These are phyloP conservation scores for Moricandia moricandioides DNA, from an alignment of 345 rosid genomes.

Conservation along the genomic window DNA sequence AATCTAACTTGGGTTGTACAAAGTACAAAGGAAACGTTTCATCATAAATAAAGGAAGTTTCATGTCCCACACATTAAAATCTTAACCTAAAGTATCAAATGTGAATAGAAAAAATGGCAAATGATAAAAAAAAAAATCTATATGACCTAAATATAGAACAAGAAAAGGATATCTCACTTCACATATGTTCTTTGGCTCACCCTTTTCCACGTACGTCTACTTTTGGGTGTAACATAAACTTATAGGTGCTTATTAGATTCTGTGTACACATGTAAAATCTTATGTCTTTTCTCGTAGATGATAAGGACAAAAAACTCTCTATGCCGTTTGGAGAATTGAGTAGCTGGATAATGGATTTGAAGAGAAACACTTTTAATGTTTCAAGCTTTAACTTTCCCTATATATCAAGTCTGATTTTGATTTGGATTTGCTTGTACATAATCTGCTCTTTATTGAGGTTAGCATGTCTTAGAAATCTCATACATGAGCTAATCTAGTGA, in stretches of 20 bases:
- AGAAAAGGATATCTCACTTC: slow-evolving; percentile 24
- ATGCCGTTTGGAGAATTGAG: neutral
- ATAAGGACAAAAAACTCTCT: neutral
- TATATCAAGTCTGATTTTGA: neutral
- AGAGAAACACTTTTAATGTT: neutral
- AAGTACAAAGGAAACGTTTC: slow-evolving; percentile 28
- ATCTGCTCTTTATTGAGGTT: neutral
- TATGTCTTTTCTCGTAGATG: neutral
- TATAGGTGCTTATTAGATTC: neutral
- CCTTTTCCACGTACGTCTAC: slow-evolving; percentile 8
- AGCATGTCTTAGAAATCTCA: neutral
- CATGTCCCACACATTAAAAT: slow-evolving; percentile 18
- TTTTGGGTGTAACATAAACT: slow-evolving; percentile 10
- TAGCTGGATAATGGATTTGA: neutral
- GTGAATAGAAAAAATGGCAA: neutral
- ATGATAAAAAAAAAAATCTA: slow-evolving; percentile 7
- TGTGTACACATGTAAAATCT: neutral
- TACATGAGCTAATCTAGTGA: neutral
- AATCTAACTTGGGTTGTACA: slow-evolving; percentile 31
- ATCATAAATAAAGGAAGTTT: slow-evolving; percentile 13
- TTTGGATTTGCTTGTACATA: neutral
- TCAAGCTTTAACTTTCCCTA: neutral
- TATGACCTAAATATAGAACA: slow-evolving; percentile 21
- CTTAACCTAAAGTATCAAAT: neutral
- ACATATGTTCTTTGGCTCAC: slow-evolving; percentile 19